Percentiles rank a stretch among this genome's conserved stretches.
Evolutionary conservation across 2,329 filamentous ascomycete species (phyloP).

Genomic region (Diplocarpon mali): DNA sequence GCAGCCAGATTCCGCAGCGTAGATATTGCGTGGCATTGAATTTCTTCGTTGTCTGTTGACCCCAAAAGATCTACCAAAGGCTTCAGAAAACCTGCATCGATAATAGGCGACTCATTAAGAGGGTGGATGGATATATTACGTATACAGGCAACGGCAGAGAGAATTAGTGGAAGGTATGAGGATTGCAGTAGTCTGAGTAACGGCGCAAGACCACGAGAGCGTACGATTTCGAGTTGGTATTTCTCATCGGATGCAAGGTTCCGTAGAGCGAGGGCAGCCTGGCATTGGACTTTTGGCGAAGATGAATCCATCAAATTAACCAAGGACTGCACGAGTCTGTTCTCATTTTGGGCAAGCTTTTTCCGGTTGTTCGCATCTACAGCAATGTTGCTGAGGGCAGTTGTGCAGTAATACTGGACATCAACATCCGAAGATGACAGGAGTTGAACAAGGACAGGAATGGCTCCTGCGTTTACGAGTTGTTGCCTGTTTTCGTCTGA

Average conservation of each 20-base stretch:
- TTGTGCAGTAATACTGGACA: slow-evolving; percentile 99
- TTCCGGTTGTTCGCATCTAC: slow-evolving; percentile 87
- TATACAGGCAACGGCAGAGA: slow-evolving; percentile 95
- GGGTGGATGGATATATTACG: slow-evolving; percentile 98
- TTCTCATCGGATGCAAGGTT: slow-evolving; percentile 97
- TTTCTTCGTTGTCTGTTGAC: slow-evolving; percentile 95
- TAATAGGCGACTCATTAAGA: slow-evolving; percentile 94
- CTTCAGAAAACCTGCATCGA: slow-evolving; percentile 91
- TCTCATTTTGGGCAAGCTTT: slow-evolving; percentile 81
- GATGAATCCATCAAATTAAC: slow-evolving; percentile 96
- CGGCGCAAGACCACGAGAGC: slow-evolving; percentile 72
- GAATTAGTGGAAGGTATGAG: slow-evolving; percentile 87
- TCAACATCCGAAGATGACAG: slow-evolving; percentile 89
- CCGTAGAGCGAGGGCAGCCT: slow-evolving; percentile 84
- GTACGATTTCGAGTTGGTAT: slow-evolving; percentile 95
- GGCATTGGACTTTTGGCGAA: slow-evolving; percentile 94
- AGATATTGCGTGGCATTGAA: slow-evolving; percentile 97
- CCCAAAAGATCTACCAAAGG: slow-evolving; percentile 88
- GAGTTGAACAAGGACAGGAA: slow-evolving; percentile 90
- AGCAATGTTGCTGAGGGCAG: slow-evolving; percentile 94
- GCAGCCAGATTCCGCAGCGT: slow-evolving; percentile 91
- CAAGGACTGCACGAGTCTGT: slow-evolving; percentile 82
- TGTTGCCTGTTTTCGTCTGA: slow-evolving; percentile 95
- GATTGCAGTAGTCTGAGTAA: slow-evolving; percentile 86
- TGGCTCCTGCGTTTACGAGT: slow-evolving; percentile 93